These are phyloP conservation scores for Borovskyia barvae DNA, from an alignment of 208 protist genomes.

Conservation along the genomic window DNA sequence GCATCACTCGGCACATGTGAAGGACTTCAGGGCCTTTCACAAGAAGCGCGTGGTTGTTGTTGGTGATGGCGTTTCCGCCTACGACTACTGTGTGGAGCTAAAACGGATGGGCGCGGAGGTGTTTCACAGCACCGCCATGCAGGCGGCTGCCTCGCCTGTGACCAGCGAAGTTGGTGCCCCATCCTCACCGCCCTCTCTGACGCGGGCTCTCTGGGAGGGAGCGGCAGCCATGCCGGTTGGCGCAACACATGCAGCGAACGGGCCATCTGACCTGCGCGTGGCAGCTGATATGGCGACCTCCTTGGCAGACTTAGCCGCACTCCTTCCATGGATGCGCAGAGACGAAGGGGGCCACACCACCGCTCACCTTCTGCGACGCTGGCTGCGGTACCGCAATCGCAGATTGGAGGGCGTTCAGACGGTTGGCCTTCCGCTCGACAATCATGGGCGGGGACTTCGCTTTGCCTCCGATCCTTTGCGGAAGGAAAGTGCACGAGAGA, in stretches of 20 bases:
- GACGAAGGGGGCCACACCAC: constrained; percentile 44
- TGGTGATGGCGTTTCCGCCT: constrained; percentile 78
- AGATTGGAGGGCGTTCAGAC: constrained; percentile 31
- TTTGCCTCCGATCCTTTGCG: constrained; percentile 35
- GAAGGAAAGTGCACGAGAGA: constrained; percentile 16
- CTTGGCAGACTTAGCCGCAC: constrained; percentile 21
- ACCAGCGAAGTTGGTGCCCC: no score
- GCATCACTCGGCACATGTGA: constrained; percentile 80
- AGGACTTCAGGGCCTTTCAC: constrained; percentile 79
- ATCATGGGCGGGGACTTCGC: constrained; percentile 50
- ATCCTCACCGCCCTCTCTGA: neutral
- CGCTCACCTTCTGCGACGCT: constrained; percentile 49
- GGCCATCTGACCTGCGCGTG: constrained; percentile 17
- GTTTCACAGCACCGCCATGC: constrained; percentile 54
- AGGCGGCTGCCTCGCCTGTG: neutral
- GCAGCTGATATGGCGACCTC: constrained; percentile 35
- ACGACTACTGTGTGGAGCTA: constrained; percentile 79
- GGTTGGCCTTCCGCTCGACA: constrained; percentile 36
- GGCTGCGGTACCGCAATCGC: constrained; percentile 48
- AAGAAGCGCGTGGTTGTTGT: constrained; percentile 77
- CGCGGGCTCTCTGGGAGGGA: constrained; percentile 3
- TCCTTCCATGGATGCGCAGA: constrained; percentile 48
- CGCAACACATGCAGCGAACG: neutral
- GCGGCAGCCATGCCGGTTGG: neutral
- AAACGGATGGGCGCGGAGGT: constrained; percentile 66